Evolutionary conservation across 768 basidiomycete genomes (phyloP).

Genomic region (Asterophora lycoperdoides): DNA sequence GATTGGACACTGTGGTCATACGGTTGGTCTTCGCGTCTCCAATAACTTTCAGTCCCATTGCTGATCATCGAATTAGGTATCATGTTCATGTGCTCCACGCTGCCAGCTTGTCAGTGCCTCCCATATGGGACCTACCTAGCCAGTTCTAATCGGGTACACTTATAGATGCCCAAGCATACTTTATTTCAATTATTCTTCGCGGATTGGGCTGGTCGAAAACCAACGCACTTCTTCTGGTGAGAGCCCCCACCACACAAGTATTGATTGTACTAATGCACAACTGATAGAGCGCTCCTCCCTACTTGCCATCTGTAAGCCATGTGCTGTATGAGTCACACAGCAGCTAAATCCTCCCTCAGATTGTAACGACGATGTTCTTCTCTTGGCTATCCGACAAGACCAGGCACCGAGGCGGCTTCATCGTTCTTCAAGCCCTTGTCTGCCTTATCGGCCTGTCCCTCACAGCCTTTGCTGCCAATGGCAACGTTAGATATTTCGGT

Average conservation of each 20-base stretch:
- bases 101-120: slow-evolving; percentile 36
- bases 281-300: slow-evolving; percentile 41
- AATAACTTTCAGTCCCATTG: not conserved
- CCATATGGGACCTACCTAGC: not conserved
- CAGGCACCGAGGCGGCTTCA: slow-evolving; percentile 39
- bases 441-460: slow-evolving; percentile 36
- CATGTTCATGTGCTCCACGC: slow-evolving; percentile 42
- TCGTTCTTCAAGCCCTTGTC: slow-evolving; percentile 33
- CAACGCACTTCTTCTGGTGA: slow-evolving; percentile 38
- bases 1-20: slow-evolving; percentile 48
- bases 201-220: slow-evolving; percentile 40
- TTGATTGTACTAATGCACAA: not conserved
- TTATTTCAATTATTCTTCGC: slow-evolving; percentile 42
- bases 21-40: slow-evolving; percentile 25
- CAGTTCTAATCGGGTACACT: not conserved
- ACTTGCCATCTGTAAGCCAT: slow-evolving; percentile 37
- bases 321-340: not conserved
- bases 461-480: slow-evolving; percentile 34
- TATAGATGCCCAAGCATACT: slow-evolving; percentile 40
- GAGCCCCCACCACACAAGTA: slow-evolving; percentile 6
- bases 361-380: slow-evolving; percentile 37
- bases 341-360: slow-evolving; percentile 19
- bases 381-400: slow-evolving; percentile 44
- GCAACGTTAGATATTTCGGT: slow-evolving; percentile 42
- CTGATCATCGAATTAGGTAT: slow-evolving; percentile 25